Evolutionary conservation across 2,329 filamentous ascomycete species (phyloP).

Genomic region (Xylariaceae sp.): DNA sequence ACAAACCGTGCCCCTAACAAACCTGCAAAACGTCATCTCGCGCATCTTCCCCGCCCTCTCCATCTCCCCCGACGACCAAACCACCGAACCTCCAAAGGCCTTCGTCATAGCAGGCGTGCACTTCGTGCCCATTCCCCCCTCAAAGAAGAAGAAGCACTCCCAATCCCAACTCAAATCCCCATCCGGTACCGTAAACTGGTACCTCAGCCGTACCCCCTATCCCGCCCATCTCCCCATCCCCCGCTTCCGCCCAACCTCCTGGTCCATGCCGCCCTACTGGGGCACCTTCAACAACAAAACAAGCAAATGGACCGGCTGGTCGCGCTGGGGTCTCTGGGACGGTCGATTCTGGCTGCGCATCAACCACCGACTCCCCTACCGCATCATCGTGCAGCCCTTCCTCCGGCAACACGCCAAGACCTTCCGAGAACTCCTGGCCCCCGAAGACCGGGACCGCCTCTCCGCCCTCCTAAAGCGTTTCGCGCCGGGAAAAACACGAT

Average conservation of each 20-base stretch:
- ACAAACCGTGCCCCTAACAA: constrained; percentile 38
- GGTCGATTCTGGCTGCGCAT: constrained; percentile 58
- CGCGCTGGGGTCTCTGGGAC: constrained; percentile 46
- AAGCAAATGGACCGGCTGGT: constrained; percentile 30
- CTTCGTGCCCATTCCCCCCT: constrained; percentile 37
- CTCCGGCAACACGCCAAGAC: constrained; percentile 39
- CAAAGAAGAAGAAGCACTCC: not conserved
- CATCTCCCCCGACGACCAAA: constrained; percentile 11
- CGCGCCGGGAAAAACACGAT: constrained; percentile 52
- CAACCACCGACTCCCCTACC: constrained; percentile 38
- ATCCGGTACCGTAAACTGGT: constrained; percentile 32
- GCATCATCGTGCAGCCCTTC: constrained; percentile 44
- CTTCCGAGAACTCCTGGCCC: constrained; percentile 43
- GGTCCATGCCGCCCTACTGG: constrained; percentile 10
- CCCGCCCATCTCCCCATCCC: constrained; percentile 36
- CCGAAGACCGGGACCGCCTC: constrained; percentile 34
- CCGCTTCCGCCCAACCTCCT: constrained; percentile 18
- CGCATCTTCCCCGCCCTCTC: constrained; percentile 46
- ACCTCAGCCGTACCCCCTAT: constrained; percentile 45
- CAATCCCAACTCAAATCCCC: not conserved
- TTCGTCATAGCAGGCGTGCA: constrained; percentile 49
- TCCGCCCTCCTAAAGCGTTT: constrained; percentile 42
- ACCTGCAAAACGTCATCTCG: constrained; percentile 42
- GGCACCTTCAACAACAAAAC: not conserved
- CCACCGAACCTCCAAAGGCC: constrained; percentile 31